Evolutionary conservation across 768 basidiomycete species (phyloP), one percentile per base, ranked within the genome.

Genomic region (Psilocybe subaeruginosa): DNA sequence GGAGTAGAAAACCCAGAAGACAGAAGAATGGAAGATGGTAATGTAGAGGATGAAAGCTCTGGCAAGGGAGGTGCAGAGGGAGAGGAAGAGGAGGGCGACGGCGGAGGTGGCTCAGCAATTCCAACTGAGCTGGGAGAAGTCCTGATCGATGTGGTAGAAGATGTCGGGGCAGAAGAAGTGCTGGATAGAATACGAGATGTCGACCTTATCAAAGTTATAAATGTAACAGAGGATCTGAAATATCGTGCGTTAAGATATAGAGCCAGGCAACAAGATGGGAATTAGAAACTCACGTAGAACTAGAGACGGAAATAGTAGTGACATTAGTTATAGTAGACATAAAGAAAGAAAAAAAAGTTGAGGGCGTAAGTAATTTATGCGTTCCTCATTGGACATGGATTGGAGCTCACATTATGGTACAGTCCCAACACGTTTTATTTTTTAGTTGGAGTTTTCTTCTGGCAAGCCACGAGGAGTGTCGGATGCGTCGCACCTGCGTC

Each of bases 181-280:
- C 27, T 14, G 14, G 66, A 58, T 31, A 67, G 50, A 17, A 66
- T 63, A 8, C 68, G 61, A 17, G 72, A 61, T 41, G 68, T 19
- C 11, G 48, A 37, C 8, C 41, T 8, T 43, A 12, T 43, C 19
- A 39, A 64, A 39, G 66, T 61, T 12, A 73, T 66, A 23, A 68
- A 58, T 23, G 64, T 17, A 30, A 31, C 30, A 30, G 58, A 54
- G 17, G 59, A 60, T 48, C 59, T 60, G 35, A 37, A 52, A 29
- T 47, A 46, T 46, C n/a, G 49, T 51, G 27, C 45, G 19, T 45
- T 54, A 35, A 54, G 48, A 59, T 31, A 35, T 11, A 14, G 31
- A 5, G 27, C 7, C 14, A 43, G 41, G 41, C 30, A 17, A 17
- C 30, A 17, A 17, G 16, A 31, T n/a, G 16, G 5, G 30, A 17